These are phyloP conservation scores for Caryopteris hybrid DNA, from an alignment of 305 asterid species.

Conservation along the genomic window DNA sequence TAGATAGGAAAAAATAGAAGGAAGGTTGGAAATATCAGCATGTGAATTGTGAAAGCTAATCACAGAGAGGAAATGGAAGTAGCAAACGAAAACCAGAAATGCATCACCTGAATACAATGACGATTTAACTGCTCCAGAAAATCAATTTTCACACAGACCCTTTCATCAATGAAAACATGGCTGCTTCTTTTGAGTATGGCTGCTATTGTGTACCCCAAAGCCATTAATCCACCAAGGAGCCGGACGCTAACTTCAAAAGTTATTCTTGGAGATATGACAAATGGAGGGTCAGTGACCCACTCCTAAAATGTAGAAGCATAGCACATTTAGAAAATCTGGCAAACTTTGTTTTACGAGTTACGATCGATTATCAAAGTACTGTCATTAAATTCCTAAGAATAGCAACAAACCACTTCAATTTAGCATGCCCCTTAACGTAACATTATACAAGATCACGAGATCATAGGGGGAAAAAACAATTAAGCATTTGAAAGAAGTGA, in stretches of 20 bases:
- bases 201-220: slow-evolving; percentile 97
- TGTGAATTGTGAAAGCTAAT: too few species aligned
- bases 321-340: background rate
- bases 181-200: slow-evolving; percentile 95
- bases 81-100: background rate
- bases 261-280: slow-evolving; percentile 98
- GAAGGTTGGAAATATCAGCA: background rate
- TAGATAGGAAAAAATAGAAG: background rate
- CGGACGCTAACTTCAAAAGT: slow-evolving; percentile 98
- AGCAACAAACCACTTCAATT: too few species aligned
- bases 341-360: background rate
- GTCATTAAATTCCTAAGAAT: background rate
- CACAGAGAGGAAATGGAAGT: background rate
- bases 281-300: slow-evolving; percentile 96
- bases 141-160: slow-evolving; percentile 90
- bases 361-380: background rate
- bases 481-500: background rate
- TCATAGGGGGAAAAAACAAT: background rate
- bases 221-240: slow-evolving; percentile 99
- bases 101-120: slow-evolving; percentile 81
- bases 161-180: slow-evolving; percentile 76
- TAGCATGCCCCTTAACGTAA: too few species aligned
- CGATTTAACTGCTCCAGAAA: slow-evolving; percentile 95
- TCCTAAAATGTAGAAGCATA: slow-evolving; percentile 52
- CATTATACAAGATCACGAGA: too few species aligned